phyloP scores from a whole-genome alignment of 345 rosid species.

The Salix dunnii region DNA sequence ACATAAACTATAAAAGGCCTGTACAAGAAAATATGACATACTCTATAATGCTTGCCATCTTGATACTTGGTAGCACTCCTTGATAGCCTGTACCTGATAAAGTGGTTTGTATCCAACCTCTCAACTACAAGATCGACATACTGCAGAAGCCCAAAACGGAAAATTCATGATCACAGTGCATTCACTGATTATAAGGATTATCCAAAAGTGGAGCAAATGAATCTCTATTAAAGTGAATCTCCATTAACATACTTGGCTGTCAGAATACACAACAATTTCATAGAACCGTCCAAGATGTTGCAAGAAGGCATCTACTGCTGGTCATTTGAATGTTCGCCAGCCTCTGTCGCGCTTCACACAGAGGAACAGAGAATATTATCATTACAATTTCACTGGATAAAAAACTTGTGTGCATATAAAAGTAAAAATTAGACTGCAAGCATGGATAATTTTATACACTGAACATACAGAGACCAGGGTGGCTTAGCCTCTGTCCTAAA shows the following conservation, averaged over 20 bases:
- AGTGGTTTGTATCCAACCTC: constrained; percentile 69
- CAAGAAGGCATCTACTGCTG: constrained; percentile 92
- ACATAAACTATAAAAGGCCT: background rate
- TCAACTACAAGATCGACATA: constrained; percentile 80
- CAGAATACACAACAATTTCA: constrained; percentile 86
- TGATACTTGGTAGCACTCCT: constrained; percentile 85
- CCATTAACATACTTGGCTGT: constrained; percentile 73
- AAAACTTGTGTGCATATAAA: background rate
- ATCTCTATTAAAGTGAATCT: background rate
- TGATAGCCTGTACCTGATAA: constrained; percentile 62
- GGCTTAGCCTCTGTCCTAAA: background rate
- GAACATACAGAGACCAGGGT: background rate
- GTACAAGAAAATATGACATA: constrained; percentile 28
- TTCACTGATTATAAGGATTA: background rate
- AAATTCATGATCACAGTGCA: constrained; percentile 7
- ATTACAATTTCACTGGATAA: background rate
- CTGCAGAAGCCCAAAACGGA: constrained; percentile 40
- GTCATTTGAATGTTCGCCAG: constrained; percentile 98
- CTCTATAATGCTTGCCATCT: constrained; percentile 88
- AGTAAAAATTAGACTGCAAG: background rate
- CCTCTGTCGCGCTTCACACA: constrained; percentile 86
- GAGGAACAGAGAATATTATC: constrained; percentile 11
- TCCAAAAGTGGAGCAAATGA: background rate
- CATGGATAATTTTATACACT: background rate
- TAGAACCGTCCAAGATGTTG: constrained; percentile 79